A percentile compares a stretch with the other conserved stretches of the same genome.
Evolutionary conservation across 371 early-diverging fungal species (phyloP).

Genomic region (Syncephalastrum sp.): DNA sequence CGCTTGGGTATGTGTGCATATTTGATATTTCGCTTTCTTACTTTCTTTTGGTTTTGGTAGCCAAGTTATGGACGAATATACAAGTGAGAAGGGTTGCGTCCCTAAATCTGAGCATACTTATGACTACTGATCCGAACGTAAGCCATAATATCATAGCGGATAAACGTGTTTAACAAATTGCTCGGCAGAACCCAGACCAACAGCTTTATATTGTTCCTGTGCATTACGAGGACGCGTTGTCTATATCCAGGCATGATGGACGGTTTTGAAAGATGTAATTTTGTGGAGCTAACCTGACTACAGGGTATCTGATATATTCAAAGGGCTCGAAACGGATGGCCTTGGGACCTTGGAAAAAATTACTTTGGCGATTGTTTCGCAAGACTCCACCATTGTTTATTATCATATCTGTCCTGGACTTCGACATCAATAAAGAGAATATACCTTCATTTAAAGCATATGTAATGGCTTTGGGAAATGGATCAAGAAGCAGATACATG

Average conservation of each 20-base stretch:
- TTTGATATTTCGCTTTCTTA: too few species aligned
- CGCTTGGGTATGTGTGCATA: conserved; percentile 1
- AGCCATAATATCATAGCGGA: background rate
- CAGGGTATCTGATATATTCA: conserved; percentile 18
- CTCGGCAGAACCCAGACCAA: background rate
- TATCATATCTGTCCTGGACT: conserved; percentile 28
- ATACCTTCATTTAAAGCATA: too few species aligned
- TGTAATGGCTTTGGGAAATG: too few species aligned
- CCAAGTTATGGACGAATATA: conserved; percentile 13
- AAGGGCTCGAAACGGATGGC: conserved; percentile 3
- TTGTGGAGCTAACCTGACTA: background rate
- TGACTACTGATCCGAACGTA: conserved; percentile 6
- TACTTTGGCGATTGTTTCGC: conserved; percentile 44
- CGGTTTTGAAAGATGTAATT: background rate
- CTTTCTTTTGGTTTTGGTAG: background rate
- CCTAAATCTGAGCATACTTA: background rate
- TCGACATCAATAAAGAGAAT: too few species aligned
- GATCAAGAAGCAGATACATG: too few species aligned
- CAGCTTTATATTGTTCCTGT: conserved; percentile 13
- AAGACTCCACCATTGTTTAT: conserved; percentile 46
- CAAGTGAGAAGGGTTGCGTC: background rate
- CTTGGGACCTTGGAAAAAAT: conserved; percentile 16
- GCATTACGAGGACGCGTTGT: conserved; percentile 5
- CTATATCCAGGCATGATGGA: conserved; percentile 6
- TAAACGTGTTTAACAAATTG: background rate